A percentile compares a stretch with the other conserved stretches of the same genome.
phyloP scores from a whole-genome alignment of 31 red algal genomes.

The Bonnemaisonia californica region DNA sequence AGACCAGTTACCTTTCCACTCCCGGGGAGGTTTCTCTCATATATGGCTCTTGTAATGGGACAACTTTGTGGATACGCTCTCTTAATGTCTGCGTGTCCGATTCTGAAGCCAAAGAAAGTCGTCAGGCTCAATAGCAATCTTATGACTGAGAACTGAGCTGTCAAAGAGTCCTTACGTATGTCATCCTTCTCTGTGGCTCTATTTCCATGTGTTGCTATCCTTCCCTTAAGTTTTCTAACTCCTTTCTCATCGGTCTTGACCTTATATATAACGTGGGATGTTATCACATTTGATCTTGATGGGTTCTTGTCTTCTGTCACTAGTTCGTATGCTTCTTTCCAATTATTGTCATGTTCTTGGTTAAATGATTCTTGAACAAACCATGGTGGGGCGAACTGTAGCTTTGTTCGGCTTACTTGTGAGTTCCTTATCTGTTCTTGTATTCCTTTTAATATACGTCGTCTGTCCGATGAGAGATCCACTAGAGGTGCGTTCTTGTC shows the following conservation, averaged over 20 bases:
- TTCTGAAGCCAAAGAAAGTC: conserved; percentile 23
- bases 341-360: conserved; percentile 8
- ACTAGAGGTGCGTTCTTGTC: too few relatives aligned
- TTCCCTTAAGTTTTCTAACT: conserved; percentile 21
- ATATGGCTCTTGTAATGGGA: conserved; percentile 23
- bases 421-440: not conserved
- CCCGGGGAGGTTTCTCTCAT: conserved; percentile 31
- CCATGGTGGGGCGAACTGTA: conserved; percentile 33
- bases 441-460: not conserved
- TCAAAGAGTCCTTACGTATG: conserved; percentile 42
- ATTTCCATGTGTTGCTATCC: conserved; percentile 51
- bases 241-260: conserved; percentile 29
- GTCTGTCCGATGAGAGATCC: not conserved
- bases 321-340: conserved; percentile 23
- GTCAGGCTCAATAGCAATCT: conserved; percentile 13
- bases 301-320: conserved; percentile 4
- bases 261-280: conserved; percentile 36
- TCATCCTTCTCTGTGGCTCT: conserved; percentile 48
- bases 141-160: conserved; percentile 45
- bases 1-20: conserved; percentile 30
- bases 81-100: conserved; percentile 41
- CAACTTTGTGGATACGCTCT: conserved; percentile 37
- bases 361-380: conserved; percentile 1
- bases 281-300: conserved; percentile 29
- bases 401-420: conserved; percentile 1